Percentiles rank a stretch among this genome's conserved stretches.
These are phyloP conservation scores for Euryodendron excelsum DNA, from an alignment of 148 eudicot species.

Conservation along the genomic window DNA sequence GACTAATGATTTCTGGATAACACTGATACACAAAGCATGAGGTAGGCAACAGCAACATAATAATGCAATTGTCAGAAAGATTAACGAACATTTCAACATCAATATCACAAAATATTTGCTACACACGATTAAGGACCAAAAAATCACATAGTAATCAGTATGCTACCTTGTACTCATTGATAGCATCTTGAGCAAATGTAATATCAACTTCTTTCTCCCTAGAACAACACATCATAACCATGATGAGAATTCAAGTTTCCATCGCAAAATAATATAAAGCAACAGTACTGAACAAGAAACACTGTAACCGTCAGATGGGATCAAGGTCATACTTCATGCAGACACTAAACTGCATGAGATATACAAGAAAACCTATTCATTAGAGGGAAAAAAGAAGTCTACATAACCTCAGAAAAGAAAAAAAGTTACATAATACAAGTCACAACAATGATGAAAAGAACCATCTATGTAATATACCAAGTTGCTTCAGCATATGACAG, in stretches of 20 bases:
- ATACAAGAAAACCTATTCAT: not conserved
- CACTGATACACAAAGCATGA: not conserved
- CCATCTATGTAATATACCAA: constrained; percentile 51
- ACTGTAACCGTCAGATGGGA: not conserved
- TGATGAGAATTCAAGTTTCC: constrained; percentile 1
- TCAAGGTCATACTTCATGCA: not conserved
- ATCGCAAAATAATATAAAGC: not conserved
- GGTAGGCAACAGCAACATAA: not conserved
- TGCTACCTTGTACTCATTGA: constrained; percentile 80
- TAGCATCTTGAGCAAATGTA: constrained; percentile 81
- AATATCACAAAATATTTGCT: not conserved
- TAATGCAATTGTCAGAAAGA: not conserved
- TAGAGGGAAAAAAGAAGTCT: not conserved
- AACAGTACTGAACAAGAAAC: not conserved
- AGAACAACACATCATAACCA: constrained; percentile 18
- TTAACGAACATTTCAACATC: not conserved
- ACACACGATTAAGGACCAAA: not conserved
- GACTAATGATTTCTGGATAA: not conserved
- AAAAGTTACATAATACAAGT: not conserved
- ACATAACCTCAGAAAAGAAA: not conserved
- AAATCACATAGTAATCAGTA: not conserved
- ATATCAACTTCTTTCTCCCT: constrained; percentile 95
- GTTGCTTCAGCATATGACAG: constrained; percentile 99
- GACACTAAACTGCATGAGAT: not conserved
- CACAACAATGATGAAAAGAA: not conserved